Conservation (phyloP, 257 asterid species). For the Cordia subcordata region DNA sequence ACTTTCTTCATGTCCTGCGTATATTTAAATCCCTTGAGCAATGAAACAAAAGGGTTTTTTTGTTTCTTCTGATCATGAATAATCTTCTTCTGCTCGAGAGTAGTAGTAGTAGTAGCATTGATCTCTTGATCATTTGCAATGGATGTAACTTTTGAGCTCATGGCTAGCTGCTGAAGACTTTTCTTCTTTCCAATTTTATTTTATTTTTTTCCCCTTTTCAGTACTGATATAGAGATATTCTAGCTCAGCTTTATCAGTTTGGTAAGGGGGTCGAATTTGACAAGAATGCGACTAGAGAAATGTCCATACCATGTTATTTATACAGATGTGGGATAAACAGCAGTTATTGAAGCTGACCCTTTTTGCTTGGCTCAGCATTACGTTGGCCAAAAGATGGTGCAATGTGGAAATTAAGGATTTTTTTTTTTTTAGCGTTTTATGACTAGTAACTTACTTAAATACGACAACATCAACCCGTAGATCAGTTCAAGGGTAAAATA, state of each 20-base stretch:
- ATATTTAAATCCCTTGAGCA: slow-evolving; percentile 21
- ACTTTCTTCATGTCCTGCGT: slow-evolving; percentile 22
- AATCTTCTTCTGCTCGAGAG: not conserved
- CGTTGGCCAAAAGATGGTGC: not conserved
- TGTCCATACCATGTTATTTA: not conserved
- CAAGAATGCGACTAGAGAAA: not conserved
- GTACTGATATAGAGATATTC: no score
- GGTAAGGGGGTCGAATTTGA: not conserved
- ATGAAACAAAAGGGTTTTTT: not conserved
- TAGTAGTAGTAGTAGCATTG: not conserved
- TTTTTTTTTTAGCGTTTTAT: no score
- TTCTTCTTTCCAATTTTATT: no score
- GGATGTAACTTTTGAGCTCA: not conserved
- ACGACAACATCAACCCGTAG: no score
- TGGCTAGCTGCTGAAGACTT: not conserved
- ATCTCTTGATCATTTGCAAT: not conserved
- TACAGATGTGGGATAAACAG: not conserved
- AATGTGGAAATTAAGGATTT: not conserved
- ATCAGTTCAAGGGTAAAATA: no score
- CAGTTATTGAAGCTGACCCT: not conserved
- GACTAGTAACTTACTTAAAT: no score
- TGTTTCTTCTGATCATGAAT: not conserved
- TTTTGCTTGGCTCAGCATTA: not conserved
- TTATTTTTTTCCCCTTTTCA: no score
- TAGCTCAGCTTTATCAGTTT: no score